Conservation (phyloP, 2,329 filamentous ascomycete species). For the Clarireedia hainanense region DNA sequence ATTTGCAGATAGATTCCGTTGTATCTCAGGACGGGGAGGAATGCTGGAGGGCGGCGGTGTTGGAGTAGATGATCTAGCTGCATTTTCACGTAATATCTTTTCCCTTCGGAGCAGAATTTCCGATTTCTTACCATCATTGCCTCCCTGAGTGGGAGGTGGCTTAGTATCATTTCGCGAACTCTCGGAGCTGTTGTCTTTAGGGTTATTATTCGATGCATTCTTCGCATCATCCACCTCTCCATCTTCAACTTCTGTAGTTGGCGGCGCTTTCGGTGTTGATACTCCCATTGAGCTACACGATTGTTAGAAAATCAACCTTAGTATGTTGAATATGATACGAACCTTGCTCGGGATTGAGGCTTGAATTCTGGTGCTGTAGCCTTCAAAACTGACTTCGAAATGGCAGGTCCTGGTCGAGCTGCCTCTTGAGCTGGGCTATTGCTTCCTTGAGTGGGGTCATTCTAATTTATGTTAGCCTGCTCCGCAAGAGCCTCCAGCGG, state of each 20-base stretch:
- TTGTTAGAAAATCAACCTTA: constrained; percentile 28
- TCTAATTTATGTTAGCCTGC: constrained; percentile 26
- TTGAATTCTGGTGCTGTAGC: constrained; percentile 58
- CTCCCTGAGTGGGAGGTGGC: constrained; percentile 5
- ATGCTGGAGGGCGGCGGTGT: constrained; percentile 12
- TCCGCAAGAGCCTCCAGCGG: background rate
- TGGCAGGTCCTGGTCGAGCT: constrained; percentile 1
- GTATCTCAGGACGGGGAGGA: constrained; percentile 20
- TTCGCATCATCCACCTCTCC: constrained; percentile 63
- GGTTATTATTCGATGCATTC: constrained; percentile 9
- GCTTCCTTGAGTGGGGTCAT: constrained; percentile 11
- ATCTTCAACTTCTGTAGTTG: constrained; percentile 53
- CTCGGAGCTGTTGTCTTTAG: constrained; percentile 6
- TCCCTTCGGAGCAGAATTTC: constrained; percentile 25
- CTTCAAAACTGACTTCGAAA: constrained; percentile 39
- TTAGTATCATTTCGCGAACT: constrained; percentile 14
- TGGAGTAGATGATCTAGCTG: constrained; percentile 20
- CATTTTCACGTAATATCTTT: constrained; percentile 22
- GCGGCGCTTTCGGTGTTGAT: constrained; percentile 24
- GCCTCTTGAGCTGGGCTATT: constrained; percentile 8
- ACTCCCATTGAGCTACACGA: constrained; percentile 24
- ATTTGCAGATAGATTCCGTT: constrained; percentile 14
- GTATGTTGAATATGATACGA: constrained; percentile 8
- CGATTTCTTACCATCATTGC: constrained; percentile 19
- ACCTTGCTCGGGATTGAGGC: constrained; percentile 36